phyloP scores from a whole-genome alignment of 306 rosid species.

The Gillenia trifoliata region DNA sequence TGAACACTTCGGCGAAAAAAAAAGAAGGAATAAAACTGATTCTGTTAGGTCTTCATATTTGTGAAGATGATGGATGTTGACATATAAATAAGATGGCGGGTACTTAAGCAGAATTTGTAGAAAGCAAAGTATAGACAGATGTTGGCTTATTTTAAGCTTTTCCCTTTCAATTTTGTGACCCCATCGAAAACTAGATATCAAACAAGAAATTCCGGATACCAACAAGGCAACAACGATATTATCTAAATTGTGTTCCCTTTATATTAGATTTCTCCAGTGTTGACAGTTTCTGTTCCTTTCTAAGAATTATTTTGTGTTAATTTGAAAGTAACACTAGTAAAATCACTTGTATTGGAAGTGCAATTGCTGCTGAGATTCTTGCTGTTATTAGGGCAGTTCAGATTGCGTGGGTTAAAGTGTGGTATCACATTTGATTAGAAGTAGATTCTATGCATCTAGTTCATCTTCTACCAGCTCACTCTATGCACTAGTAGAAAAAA shows the following conservation, averaged over 20 bases:
- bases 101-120: neutral
- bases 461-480: too few species aligned
- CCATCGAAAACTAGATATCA: neutral
- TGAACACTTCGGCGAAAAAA: too few species aligned
- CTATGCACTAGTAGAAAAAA: too few species aligned
- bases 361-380: too few species aligned
- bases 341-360: too few species aligned
- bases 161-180: neutral
- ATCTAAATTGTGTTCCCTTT: neutral
- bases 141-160: neutral
- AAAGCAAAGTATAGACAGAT: neutral
- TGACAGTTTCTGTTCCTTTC: too few species aligned
- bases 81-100: neutral
- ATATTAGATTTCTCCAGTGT: neutral
- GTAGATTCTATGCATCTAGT: too few species aligned
- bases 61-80: slow-evolving; percentile 15
- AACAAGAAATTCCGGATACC: neutral
- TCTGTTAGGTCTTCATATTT: neutral
- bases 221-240: neutral
- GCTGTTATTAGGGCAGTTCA: too few species aligned
- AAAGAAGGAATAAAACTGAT: neutral
- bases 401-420: too few species aligned
- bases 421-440: too few species aligned
- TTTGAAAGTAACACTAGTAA: too few species aligned
- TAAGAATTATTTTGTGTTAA: too few species aligned